Conservation (phyloP, 192 early-diverging fungal genomes). For the Tieghemiomyces parasiticus region DNA sequence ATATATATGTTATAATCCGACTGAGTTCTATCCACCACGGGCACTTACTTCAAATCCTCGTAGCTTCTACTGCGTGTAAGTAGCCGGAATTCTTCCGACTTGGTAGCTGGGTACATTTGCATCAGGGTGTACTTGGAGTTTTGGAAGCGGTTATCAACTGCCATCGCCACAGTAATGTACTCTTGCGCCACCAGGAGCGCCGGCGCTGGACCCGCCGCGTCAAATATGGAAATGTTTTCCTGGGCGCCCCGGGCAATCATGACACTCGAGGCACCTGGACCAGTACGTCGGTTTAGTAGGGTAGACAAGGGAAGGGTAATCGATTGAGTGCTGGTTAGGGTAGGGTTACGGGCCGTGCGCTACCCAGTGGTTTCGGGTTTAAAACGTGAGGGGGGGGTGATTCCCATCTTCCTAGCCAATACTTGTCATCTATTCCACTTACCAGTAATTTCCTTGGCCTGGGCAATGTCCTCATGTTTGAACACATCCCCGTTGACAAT, state of each 20-base stretch:
- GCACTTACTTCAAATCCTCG: conserved; percentile 20
- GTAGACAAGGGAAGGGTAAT: background rate
- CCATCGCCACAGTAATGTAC: conserved; percentile 53
- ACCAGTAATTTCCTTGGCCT: conserved; percentile 42
- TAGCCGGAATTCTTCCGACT: conserved; percentile 25
- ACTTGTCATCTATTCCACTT: background rate
- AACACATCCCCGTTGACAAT: conserved; percentile 90
- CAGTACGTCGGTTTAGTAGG: too few relatives aligned
- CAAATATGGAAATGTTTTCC: conserved; percentile 78
- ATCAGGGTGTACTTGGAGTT: conserved; percentile 88
- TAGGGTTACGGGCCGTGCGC: background rate
- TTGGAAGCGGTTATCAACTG: conserved; percentile 51
- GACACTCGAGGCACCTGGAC: conserved; percentile 41
- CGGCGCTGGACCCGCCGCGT: conserved; percentile 38
- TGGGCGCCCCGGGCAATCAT: conserved; percentile 90
- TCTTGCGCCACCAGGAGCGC: conserved; percentile 38
- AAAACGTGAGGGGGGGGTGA: background rate
- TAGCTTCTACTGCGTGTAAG: conserved; percentile 35
- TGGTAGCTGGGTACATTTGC: conserved; percentile 66
- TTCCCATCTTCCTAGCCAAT: background rate
- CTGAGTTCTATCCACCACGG: too few relatives aligned
- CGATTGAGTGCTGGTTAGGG: background rate
- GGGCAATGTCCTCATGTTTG: conserved; percentile 39
- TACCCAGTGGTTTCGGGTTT: background rate
- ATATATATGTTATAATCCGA: too few relatives aligned